Percentiles rank a stretch among this genome's conserved stretches.
Evolutionary conservation across 257 asterid genomes (phyloP).

Genomic region (Nicotiana attenuata): DNA sequence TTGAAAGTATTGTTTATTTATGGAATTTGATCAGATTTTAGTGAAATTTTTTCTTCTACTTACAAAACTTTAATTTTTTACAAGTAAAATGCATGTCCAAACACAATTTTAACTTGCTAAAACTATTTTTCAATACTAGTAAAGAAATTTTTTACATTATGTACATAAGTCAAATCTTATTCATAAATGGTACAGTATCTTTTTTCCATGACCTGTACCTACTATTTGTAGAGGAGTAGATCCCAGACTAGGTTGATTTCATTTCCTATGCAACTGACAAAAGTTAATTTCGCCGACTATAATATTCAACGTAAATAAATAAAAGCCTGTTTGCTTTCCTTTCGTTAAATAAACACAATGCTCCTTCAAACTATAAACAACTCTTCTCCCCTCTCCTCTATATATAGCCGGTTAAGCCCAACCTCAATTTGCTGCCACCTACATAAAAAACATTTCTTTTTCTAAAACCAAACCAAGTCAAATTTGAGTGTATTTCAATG

Average conservation of each 20-base stretch:
- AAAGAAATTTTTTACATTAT: too few relatives aligned
- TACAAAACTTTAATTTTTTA: too few relatives aligned
- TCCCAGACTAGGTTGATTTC: constrained; percentile 36
- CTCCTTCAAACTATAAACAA: background rate
- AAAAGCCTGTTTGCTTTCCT: constrained; percentile 13
- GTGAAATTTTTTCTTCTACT: too few relatives aligned
- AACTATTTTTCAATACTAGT: too few relatives aligned
- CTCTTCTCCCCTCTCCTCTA: constrained; percentile 11
- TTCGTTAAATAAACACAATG: background rate
- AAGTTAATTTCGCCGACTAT: constrained; percentile 22
- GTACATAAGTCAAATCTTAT: constrained; percentile 1
- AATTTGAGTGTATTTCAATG: constrained; percentile 9
- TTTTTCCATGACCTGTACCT: constrained; percentile 13
- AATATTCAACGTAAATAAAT: constrained; percentile 9
- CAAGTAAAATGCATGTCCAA: too few relatives aligned
- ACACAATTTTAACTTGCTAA: too few relatives aligned
- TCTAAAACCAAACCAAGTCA: background rate
- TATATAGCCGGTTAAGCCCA: constrained; percentile 23
- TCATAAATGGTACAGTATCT: constrained; percentile 16
- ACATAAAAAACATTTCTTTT: background rate
- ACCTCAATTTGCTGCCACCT: constrained; percentile 21
- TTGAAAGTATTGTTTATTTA: too few relatives aligned
- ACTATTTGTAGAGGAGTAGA: constrained; percentile 20
- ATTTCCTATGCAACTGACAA: constrained; percentile 29
- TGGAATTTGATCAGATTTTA: too few relatives aligned